Evolutionary conservation across 257 asterid species (phyloP), one percentile per base, ranked within the genome.

Genomic region (Capsicum baccatum): DNA sequence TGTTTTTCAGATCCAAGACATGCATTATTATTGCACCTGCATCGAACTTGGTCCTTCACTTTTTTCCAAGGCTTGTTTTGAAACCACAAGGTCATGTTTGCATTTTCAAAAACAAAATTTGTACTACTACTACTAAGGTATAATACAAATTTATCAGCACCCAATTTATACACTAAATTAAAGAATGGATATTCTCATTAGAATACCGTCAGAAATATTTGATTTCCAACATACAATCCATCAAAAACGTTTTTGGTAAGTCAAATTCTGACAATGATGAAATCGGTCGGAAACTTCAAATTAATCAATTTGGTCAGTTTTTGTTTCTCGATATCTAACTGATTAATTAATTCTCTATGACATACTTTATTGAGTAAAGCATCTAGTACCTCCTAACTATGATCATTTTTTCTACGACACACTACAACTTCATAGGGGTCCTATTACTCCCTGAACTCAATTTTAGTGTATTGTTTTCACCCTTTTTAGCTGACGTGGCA

Each of bases 1-100:
- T 83, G 79, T 81, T 85, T 79, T 85, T 86, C 79, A 85, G 90
- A 88, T 88, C 85, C 81, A 88, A 86, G 87, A 85, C 87, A 86
- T 80, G 84, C 33, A 74, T 50, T 74, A 85, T 79, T 64, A 83
- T 84, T 88, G 71, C 78, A 83, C 82, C 60, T 83, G 78, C 80
- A 68, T n/a, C 84, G n/a, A 63, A 81, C 74, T 52, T 81, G 71
- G 84, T 21, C 78, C 74, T 63, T 62, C 47, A 62, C 62, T 47
- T 57, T 39, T 42, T 44, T 80, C 50, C 12, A 81, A 59, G 58
- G 42, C 58, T 12, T 60, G 57, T 39, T 60, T 80, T 78, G 81
- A 78, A 74, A 76, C 64, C 74, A 44, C 81, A 62, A 74, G 5
- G 19, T 50, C 44, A 21, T 50, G 21, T 74, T 74, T 50, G 14